phyloP scores from a whole-genome alignment of 2,329 filamentous ascomycete genomes.

The Venturia effusa region DNA sequence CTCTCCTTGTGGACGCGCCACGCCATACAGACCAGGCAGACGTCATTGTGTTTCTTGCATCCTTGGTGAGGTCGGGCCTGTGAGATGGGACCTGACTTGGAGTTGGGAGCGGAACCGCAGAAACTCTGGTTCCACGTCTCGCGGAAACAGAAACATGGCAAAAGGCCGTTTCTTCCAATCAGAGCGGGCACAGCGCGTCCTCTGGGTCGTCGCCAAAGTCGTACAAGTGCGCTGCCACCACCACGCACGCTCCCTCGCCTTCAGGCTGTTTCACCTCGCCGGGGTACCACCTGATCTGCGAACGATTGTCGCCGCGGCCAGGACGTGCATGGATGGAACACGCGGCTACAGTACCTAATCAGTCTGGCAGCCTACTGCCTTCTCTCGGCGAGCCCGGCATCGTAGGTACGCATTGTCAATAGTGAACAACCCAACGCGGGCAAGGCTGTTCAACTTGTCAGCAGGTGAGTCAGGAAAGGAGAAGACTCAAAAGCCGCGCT shows the following conservation, averaged over 20 bases:
- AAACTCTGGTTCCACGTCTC: neutral
- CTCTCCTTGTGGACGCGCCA: neutral
- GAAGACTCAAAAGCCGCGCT: no score
- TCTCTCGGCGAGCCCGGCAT: neutral
- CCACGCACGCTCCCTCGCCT: neutral
- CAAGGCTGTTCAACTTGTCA: no score
- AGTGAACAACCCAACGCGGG: no score
- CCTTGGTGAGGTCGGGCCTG: neutral
- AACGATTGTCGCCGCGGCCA: neutral
- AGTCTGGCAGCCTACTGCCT: neutral
- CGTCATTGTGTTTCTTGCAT: neutral
- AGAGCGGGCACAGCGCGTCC: neutral
- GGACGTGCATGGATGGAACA: neutral
- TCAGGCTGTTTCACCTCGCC: neutral
- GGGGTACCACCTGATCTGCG: neutral
- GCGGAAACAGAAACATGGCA: neutral
- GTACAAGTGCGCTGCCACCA: neutral
- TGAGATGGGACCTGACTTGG: no score
- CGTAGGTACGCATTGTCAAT: no score
- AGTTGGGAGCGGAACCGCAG: no score
- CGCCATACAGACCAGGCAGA: neutral
- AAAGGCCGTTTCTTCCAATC: neutral
- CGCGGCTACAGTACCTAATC: neutral
- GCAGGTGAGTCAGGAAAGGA: no score
- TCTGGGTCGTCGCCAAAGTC: neutral